A percentile compares a stretch with the other conserved stretches of the same genome.
These are phyloP conservation scores for Suillus plorans DNA, from an alignment of 768 basidiomycete species.

Conservation along the genomic window DNA sequence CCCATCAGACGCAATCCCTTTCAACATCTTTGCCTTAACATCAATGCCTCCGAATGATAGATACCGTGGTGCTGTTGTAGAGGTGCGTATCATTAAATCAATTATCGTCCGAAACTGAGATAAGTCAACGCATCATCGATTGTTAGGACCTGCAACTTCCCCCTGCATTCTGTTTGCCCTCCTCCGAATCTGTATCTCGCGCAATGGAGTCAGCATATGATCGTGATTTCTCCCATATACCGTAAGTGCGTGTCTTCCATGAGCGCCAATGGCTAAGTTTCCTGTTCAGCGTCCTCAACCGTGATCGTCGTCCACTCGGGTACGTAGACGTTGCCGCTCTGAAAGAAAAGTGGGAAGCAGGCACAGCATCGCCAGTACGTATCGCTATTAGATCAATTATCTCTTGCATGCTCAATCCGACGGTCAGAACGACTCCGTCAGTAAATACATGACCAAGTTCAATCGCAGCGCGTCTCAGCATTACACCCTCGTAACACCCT, in stretches of 20 bases:
- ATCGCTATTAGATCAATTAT: background rate
- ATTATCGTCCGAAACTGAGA: background rate
- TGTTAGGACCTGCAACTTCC: conserved; percentile 74
- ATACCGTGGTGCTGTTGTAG: conserved; percentile 89
- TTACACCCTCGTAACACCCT: conserved; percentile 80
- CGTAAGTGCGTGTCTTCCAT: conserved; percentile 46
- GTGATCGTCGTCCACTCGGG: conserved; percentile 71
- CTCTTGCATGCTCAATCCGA: background rate
- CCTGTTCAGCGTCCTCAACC: conserved; percentile 65
- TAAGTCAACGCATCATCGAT: conserved; percentile 6
- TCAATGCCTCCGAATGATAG: conserved; percentile 40
- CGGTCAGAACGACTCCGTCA: conserved; percentile 66
- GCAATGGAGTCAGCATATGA: conserved; percentile 91
- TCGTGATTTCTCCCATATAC: conserved; percentile 91
- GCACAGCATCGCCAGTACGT: conserved; percentile 68
- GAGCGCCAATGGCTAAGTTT: background rate
- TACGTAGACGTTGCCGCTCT: conserved; percentile 78
- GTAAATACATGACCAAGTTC: conserved; percentile 72
- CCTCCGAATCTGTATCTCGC: conserved; percentile 64
- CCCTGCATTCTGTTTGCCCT: conserved; percentile 82
- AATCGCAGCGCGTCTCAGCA: conserved; percentile 60
- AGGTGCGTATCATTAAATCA: conserved; percentile 44
- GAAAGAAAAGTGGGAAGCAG: conserved; percentile 78
- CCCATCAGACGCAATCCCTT: background rate
- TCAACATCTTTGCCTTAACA: background rate